A percentile compares a stretch with the other conserved stretches of the same genome.
Conservation (phyloP, 192 early-diverging fungal genomes). For the Rhizophlyctis rosea region DNA sequence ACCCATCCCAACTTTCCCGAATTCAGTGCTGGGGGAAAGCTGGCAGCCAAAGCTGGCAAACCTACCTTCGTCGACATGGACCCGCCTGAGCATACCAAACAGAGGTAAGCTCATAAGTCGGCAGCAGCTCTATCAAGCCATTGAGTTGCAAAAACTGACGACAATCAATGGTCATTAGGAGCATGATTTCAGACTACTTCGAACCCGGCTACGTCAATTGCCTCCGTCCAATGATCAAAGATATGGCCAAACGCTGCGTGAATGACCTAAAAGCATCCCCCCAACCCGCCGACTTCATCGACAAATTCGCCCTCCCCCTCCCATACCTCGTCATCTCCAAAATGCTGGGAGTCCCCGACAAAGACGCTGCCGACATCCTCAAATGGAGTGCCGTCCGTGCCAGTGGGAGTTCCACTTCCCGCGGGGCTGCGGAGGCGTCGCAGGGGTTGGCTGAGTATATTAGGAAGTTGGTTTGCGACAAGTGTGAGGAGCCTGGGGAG, state of each 20-base stretch:
- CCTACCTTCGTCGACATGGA: constrained; percentile 3
- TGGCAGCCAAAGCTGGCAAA: background rate
- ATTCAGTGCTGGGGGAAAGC: background rate
- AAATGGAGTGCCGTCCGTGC: background rate
- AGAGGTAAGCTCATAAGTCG: too few relatives aligned
- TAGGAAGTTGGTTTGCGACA: background rate
- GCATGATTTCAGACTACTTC: too few relatives aligned
- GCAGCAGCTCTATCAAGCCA: too few relatives aligned
- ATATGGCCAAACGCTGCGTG: too few relatives aligned
- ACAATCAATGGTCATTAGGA: too few relatives aligned
- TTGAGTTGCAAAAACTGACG: too few relatives aligned
- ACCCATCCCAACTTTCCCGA: constrained; percentile 2
- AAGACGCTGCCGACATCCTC: background rate
- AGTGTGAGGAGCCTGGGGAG: background rate
- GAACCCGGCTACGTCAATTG: too few relatives aligned
- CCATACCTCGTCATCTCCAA: background rate
- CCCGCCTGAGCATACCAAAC: background rate
- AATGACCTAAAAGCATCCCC: too few relatives aligned
- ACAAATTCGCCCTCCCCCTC: too few relatives aligned
- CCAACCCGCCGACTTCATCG: too few relatives aligned
- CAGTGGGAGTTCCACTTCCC: background rate
- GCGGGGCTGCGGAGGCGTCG: background rate
- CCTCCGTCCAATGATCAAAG: too few relatives aligned
- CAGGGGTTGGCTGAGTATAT: background rate
- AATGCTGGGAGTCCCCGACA: background rate